Conservation (phyloP, 441 rosid species). For the Brassica balearica region DNA sequence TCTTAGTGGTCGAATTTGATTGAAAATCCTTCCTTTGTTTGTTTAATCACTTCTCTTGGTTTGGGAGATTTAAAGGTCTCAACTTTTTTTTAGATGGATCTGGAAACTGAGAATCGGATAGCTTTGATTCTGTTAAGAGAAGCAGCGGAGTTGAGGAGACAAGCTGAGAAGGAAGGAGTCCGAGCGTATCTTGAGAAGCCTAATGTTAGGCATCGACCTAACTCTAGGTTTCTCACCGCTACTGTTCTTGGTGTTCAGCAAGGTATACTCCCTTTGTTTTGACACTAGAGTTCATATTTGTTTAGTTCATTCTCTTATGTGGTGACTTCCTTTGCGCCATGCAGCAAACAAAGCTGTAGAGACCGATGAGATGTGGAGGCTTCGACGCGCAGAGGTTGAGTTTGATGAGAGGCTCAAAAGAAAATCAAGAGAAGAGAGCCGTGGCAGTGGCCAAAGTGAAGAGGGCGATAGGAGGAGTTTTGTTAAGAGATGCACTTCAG, state of each 20-base stretch:
- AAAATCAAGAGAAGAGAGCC: slow-evolving; percentile 54
- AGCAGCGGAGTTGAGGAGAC: slow-evolving; percentile 80
- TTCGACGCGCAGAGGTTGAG: slow-evolving; percentile 76
- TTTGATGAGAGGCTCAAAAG: slow-evolving; percentile 55
- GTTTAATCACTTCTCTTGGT: slow-evolving; percentile 5
- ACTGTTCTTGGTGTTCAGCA: slow-evolving; percentile 93
- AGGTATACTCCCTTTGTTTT: slow-evolving; percentile 48
- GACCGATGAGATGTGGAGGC: slow-evolving; percentile 91
- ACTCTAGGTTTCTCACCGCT: slow-evolving; percentile 87
- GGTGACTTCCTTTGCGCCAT: slow-evolving; percentile 8
- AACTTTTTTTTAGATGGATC: slow-evolving; percentile 60
- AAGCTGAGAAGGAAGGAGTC: slow-evolving; percentile 80
- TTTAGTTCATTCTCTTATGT: slow-evolving; percentile 12
- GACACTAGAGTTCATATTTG: background rate
- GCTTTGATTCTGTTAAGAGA: slow-evolving; percentile 88
- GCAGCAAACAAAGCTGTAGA: slow-evolving; percentile 91
- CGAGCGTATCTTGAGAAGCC: slow-evolving; percentile 79
- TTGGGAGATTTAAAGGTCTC: background rate
- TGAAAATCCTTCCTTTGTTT: too few species aligned
- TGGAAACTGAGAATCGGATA: slow-evolving; percentile 87
- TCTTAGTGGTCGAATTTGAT: too few species aligned
- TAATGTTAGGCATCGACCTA: slow-evolving; percentile 70
- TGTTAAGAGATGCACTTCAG: slow-evolving; percentile 42
- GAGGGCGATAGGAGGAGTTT: slow-evolving; percentile 45
- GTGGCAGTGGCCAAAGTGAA: slow-evolving; percentile 44